Conservation (phyloP, 2,329 filamentous ascomycete genomes). For the Fonsecaea multimorphosa region DNA sequence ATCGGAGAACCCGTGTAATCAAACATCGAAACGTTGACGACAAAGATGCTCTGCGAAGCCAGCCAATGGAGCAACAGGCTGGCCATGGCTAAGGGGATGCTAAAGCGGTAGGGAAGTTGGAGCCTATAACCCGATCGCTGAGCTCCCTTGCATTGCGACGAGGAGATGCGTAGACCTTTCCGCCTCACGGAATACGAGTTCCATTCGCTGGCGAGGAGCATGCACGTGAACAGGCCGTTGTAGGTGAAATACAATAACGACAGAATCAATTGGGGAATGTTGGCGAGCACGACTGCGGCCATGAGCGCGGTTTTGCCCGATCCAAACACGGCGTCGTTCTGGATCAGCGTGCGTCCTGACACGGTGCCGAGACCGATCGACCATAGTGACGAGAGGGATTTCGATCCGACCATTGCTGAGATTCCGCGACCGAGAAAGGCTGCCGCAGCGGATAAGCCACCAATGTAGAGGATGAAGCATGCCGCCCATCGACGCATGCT, state of each 20-base stretch:
- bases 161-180: slow-evolving; percentile 52
- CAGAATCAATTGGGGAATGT: slow-evolving; percentile 44
- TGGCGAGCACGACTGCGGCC: slow-evolving; percentile 41
- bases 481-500: not conserved
- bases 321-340: not conserved
- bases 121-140: slow-evolving; percentile 56
- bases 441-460: not conserved
- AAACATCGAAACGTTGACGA: slow-evolving; percentile 43
- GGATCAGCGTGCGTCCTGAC: slow-evolving; percentile 7
- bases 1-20: not conserved
- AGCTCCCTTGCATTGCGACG: slow-evolving; percentile 44
- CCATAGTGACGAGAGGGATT: not conserved
- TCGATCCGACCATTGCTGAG: slow-evolving; percentile 6
- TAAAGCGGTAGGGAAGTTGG: slow-evolving; percentile 52
- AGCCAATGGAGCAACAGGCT: slow-evolving; percentile 54
- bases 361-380: not conserved
- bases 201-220: slow-evolving; percentile 57
- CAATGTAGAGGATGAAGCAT: not conserved
- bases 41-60: slow-evolving; percentile 53
- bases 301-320: slow-evolving; percentile 7
- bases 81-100: slow-evolving; percentile 46
- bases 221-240: slow-evolving; percentile 50
- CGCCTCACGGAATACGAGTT: slow-evolving; percentile 46
- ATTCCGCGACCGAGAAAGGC: not conserved
- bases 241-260: slow-evolving; percentile 45